Evolutionary conservation across 2,329 filamentous ascomycete species (phyloP), one percentile per base, ranked within the genome.

Genomic region (Penicillium decumbens): DNA sequence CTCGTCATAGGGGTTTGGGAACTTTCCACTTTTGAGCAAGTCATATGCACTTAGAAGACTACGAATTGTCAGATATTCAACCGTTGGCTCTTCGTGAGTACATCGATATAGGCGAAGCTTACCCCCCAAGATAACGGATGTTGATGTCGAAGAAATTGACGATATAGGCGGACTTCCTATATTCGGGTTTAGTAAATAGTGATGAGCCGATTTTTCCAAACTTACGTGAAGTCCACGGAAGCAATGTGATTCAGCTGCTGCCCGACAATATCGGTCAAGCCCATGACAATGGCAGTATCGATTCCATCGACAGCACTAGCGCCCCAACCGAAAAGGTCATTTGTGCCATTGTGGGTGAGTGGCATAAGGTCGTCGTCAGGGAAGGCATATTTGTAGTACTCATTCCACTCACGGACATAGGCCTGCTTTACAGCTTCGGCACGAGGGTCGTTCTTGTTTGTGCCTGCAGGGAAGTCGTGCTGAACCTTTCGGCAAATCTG

Each of bases 271-370:
- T 59, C 58, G 4, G 56, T 61, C 23, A 61, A 47, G 10, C 55
- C 55, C 58, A 61, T 61, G 12, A 61, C 45, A 39, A 61, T 54
- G 4, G 58, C 58, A 18, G 58, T 61, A 37, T 59, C 57, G 41
- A 61, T 59, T 7, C 53, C 58, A 47, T 61, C 58, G 9, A 61
- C 58, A 40, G 58, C 50, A 9, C 49, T 49, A 4, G 55, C 57
- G 23, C 58, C 57, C 58, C 58, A 61, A 4, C 58, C 58, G 53
- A 56, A 59, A 23, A 57, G 44, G 37, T 59, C 57, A 45, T 58
- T 45, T 24, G 48, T 56, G 35, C 38, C 45, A 24, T 49, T 53
- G 13, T 59, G 51, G 20, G 48, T 52, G 10, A 61, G 18, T 9
- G 58, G 53, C 30, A 55, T 9, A 2, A 61, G 47, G 10, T 59